Conservation (phyloP, 352 stramenopile species). For the Phytophthora hibernalis region DNA sequence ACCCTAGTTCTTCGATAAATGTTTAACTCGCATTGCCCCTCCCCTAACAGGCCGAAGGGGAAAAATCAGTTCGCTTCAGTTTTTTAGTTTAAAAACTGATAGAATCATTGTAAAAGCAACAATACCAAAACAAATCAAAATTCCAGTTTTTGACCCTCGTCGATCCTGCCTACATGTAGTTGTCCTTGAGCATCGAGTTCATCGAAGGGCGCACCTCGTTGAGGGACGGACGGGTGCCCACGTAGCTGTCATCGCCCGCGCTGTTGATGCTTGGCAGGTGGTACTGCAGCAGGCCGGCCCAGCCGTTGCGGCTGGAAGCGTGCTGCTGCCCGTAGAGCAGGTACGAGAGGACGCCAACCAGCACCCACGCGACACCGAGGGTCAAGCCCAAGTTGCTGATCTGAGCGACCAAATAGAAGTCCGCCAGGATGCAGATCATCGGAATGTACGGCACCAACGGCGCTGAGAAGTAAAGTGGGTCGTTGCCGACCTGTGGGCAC, state of each 20-base stretch:
- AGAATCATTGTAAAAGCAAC: no score
- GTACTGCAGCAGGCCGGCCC: slow-evolving; percentile 47
- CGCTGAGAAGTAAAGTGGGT: slow-evolving; percentile 42
- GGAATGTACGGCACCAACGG: slow-evolving; percentile 56
- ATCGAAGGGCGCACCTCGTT: slow-evolving; percentile 61
- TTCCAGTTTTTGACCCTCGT: no score
- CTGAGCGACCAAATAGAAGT: slow-evolving; percentile 62
- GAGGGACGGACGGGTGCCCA: slow-evolving; percentile 39
- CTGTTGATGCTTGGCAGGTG: slow-evolving; percentile 38
- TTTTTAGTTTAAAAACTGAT: no score
- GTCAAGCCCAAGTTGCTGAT: slow-evolving; percentile 48
- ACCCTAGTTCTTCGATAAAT: no score
- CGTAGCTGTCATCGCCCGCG: slow-evolving; percentile 40
- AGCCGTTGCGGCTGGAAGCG: slow-evolving; percentile 47
- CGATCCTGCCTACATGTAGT: slow-evolving; percentile 20
- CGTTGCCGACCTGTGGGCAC: slow-evolving; percentile 44
- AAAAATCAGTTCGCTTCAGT: no score
- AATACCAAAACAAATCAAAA: no score
- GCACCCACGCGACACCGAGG: slow-evolving; percentile 47
- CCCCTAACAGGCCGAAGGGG: no score
- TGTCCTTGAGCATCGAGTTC: slow-evolving; percentile 48
- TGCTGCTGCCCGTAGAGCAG: slow-evolving; percentile 56
- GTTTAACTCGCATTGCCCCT: no score
- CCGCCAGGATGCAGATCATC: slow-evolving; percentile 49
- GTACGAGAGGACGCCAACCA: slow-evolving; percentile 51